Evolutionary conservation across 148 eudicot species (phyloP).

Genomic region (Chenopodium album): DNA sequence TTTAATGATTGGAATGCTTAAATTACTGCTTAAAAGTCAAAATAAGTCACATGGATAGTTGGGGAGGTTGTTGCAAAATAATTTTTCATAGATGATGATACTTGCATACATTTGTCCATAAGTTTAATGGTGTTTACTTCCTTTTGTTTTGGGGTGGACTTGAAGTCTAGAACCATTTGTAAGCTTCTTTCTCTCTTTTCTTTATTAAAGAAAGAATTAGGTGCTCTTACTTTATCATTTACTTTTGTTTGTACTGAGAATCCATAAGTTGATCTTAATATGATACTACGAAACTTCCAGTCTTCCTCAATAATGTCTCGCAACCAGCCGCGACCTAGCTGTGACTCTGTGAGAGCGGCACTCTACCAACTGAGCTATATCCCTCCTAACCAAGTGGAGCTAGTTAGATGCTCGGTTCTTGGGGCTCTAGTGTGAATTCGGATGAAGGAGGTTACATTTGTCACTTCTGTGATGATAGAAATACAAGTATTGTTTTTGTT

Average conservation of each 20-base stretch:
- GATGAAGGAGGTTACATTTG: background rate
- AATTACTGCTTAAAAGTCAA: background rate
- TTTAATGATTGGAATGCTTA: background rate
- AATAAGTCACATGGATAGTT: conserved; percentile 13
- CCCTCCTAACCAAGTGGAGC: no score
- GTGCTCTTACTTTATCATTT: conserved; percentile 6
- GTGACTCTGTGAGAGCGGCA: no score
- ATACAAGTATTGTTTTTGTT: no score
- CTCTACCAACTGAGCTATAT: no score
- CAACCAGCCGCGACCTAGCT: no score
- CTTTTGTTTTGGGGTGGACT: background rate
- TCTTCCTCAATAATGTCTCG: no score
- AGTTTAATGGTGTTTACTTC: background rate
- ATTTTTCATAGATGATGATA: background rate
- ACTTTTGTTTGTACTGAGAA: background rate
- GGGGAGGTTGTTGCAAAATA: conserved; percentile 7
- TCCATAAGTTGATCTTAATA: background rate
- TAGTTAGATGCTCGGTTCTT: no score
- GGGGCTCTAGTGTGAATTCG: background rate
- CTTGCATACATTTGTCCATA: background rate
- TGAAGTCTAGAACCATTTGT: background rate
- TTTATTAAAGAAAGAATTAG: conserved; percentile 11
- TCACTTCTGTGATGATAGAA: no score
- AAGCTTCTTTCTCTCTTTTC: background rate
- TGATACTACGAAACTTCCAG: no score